These are phyloP conservation scores for Hymenotorrendiella dingleyae DNA, from an alignment of 2,329 filamentous ascomycete genomes.

Conservation along the genomic window DNA sequence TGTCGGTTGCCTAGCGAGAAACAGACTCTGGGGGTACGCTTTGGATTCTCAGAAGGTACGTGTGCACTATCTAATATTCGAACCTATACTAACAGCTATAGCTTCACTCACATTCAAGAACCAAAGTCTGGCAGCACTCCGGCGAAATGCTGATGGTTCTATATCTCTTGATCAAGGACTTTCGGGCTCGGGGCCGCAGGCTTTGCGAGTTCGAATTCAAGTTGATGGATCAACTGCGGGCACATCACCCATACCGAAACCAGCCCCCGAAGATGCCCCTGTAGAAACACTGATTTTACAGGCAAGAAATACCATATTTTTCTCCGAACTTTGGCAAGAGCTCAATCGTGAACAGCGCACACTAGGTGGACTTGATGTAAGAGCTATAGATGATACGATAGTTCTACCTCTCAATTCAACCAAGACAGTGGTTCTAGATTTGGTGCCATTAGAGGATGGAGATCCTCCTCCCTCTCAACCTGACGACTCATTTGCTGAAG, in stretches of 20 bases:
- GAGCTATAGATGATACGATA: slow-evolving; percentile 52
- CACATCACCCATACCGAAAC: slow-evolving; percentile 44
- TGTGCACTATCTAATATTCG: not conserved
- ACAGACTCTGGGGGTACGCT: slow-evolving; percentile 75
- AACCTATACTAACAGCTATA: slow-evolving; percentile 29
- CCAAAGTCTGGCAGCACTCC: slow-evolving; percentile 75
- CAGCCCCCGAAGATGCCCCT: slow-evolving; percentile 49
- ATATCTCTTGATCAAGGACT: slow-evolving; percentile 63
- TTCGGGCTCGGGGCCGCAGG: slow-evolving; percentile 43
- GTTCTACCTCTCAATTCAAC: slow-evolving; percentile 47
- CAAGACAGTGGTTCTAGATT: slow-evolving; percentile 59
- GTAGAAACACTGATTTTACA: slow-evolving; percentile 66
- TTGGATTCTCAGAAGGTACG: slow-evolving; percentile 69
- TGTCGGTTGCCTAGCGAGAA: slow-evolving; percentile 69
- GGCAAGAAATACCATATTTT: slow-evolving; percentile 72
- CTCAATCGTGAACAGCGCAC: slow-evolving; percentile 74
- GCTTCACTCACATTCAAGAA: slow-evolving; percentile 54
- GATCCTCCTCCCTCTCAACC: slow-evolving; percentile 28
- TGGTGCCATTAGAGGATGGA: slow-evolving; percentile 54
- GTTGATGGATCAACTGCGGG: slow-evolving; percentile 54
- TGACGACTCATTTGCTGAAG: slow-evolving; percentile 55
- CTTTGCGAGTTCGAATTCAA: slow-evolving; percentile 62
- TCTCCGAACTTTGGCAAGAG: slow-evolving; percentile 87
- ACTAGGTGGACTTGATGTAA: slow-evolving; percentile 65
- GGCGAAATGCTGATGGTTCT: slow-evolving; percentile 66